A percentile compares a stretch with the other conserved stretches of the same genome.
phyloP scores from a whole-genome alignment of 2,329 filamentous ascomycete species.

The Neofusicoccum cordaticola region DNA sequence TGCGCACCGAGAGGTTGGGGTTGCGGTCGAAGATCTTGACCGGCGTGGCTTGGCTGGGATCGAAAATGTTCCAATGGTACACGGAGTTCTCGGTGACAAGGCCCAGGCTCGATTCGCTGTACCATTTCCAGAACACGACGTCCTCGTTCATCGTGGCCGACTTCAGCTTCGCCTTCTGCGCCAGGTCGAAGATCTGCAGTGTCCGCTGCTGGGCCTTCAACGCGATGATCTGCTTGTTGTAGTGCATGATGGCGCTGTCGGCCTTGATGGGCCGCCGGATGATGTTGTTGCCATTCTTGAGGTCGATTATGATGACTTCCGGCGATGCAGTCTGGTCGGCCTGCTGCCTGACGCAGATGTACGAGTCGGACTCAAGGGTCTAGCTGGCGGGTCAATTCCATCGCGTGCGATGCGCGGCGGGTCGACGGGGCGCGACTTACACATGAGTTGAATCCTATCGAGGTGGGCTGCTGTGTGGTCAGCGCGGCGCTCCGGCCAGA shows the following conservation, averaged over 20 bases:
- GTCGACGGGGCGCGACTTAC: conserved; percentile 50
- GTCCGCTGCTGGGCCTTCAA: conserved; percentile 92
- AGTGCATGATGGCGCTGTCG: conserved; percentile 99
- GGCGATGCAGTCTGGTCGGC: conserved; percentile 72
- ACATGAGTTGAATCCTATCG: conserved; percentile 85
- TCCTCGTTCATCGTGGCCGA: conserved; percentile 95
- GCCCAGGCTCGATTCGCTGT: conserved; percentile 82
- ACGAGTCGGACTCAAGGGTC: conserved; percentile 98
- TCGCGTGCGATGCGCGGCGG: background rate
- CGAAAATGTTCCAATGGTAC: conserved; percentile 97
- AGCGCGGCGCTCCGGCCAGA: conserved; percentile 22
- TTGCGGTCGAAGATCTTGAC: conserved; percentile 95
- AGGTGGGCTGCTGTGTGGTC: conserved; percentile 52
- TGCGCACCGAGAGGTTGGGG: conserved; percentile 75
- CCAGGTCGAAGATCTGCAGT: conserved; percentile 95
- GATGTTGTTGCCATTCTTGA: conserved; percentile 96
- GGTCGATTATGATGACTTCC: conserved; percentile 95
- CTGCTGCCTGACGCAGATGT: conserved; percentile 91
- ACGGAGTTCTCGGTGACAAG: conserved; percentile 88
- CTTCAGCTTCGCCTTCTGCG: conserved; percentile 92
- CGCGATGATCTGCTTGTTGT: conserved; percentile 91
- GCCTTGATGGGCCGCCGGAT: conserved; percentile 95
- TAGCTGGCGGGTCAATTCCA: conserved; percentile 38
- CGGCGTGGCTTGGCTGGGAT: conserved; percentile 70
- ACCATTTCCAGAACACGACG: conserved; percentile 99